These are phyloP conservation scores for Vitellaria paradoxa DNA, from an alignment of 179 eudicot genomes.

Conservation along the genomic window DNA sequence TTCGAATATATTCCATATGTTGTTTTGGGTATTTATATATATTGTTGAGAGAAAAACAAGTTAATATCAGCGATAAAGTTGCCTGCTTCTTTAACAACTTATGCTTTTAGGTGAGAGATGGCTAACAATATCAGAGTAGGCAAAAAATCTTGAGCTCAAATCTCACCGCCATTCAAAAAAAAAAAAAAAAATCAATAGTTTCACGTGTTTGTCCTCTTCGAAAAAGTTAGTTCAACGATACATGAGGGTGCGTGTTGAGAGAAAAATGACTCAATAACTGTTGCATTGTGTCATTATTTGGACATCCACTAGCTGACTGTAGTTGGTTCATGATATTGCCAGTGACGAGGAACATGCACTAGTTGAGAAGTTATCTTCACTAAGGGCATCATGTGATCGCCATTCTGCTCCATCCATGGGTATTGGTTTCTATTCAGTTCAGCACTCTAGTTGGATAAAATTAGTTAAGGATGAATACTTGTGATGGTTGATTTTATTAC, in stretches of 20 bases:
- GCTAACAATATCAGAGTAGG: too few species aligned
- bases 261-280: not conserved
- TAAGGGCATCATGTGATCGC: conserved; percentile 34
- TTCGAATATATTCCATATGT: not conserved
- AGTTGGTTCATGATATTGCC: conserved; percentile 20
- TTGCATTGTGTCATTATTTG: not conserved
- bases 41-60: not conserved
- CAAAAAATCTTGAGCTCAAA: too few species aligned
- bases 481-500: not conserved
- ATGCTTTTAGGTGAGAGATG: too few species aligned
- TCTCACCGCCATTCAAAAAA: too few species aligned
- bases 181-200: too few species aligned
- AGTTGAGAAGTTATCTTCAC: conserved; percentile 63
- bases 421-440: conserved; percentile 22
- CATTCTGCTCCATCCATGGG: conserved; percentile 30
- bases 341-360: conserved; percentile 66
- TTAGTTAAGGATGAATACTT: not conserved
- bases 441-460: conserved; percentile 6
- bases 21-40: not conserved
- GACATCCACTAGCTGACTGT: not conserved
- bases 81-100: not conserved
- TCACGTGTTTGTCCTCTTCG: not conserved
- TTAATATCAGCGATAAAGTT: not conserved
- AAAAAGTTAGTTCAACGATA: not conserved
- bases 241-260: too few species aligned